Evolutionary conservation across 106 monocot species (phyloP).

Genomic region (Dendrobium catenatum): DNA sequence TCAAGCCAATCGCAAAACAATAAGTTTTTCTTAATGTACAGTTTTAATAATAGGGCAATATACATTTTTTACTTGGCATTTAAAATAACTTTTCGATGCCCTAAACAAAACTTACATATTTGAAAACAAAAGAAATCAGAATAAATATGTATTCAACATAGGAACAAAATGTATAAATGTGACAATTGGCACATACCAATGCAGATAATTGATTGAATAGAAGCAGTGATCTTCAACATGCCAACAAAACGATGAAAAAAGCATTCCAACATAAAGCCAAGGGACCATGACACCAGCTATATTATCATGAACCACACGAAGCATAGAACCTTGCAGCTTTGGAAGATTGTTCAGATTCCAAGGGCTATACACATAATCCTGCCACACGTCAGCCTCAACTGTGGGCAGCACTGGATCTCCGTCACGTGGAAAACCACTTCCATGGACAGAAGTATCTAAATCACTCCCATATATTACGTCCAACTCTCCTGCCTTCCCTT

Average conservation of each 20-base stretch:
- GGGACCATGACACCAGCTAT: constrained; percentile 87
- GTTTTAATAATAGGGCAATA: not conserved
- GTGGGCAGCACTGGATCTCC: constrained; percentile 21
- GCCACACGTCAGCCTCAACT: constrained; percentile 40
- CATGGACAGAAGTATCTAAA: constrained; percentile 60
- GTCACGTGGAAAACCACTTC: constrained; percentile 58
- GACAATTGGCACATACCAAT: constrained; percentile 46
- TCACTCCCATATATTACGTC: constrained; percentile 84
- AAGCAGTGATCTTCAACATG: constrained; percentile 91
- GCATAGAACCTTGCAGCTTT: constrained; percentile 70
- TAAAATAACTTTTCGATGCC: not conserved
- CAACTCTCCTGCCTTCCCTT: constrained; percentile 64
- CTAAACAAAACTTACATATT: not conserved
- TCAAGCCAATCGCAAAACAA: not conserved
- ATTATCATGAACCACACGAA: constrained; percentile 54
- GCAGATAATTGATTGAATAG: constrained; percentile 87
- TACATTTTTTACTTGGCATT: not conserved
- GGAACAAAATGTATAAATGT: not conserved
- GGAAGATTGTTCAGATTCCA: constrained; percentile 91
- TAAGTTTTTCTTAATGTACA: not conserved
- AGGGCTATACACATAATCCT: constrained; percentile 40
- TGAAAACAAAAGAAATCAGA: not conserved
- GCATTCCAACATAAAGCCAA: constrained; percentile 87
- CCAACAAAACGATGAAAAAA: constrained; percentile 93
- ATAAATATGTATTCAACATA: not conserved